These are phyloP conservation scores for Odontarrhena argentea DNA, from an alignment of 345 rosid species.

Conservation along the genomic window DNA sequence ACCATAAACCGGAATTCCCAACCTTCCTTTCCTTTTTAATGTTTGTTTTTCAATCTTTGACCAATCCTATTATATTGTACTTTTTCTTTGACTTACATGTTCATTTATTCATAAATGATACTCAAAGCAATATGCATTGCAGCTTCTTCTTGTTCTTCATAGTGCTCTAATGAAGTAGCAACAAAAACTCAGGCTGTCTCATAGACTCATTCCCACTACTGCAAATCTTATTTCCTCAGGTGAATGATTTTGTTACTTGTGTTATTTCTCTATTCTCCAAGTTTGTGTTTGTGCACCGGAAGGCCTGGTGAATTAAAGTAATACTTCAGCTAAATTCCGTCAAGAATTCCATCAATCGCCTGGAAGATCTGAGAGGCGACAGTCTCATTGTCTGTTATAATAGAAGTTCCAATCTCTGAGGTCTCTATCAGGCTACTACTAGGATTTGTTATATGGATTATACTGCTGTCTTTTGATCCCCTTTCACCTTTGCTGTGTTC, in stretches of 20 bases:
- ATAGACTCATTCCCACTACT: background rate
- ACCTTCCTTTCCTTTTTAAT: background rate
- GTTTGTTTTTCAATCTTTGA: too few species aligned
- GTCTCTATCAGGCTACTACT: conserved; percentile 52
- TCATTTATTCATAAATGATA: background rate
- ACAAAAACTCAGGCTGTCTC: background rate
- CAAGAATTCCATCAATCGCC: conserved; percentile 51
- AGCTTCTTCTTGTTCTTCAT: background rate
- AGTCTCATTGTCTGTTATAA: conserved; percentile 50
- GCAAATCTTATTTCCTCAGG: background rate
- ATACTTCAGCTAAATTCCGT: conserved; percentile 45
- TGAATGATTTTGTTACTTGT: background rate
- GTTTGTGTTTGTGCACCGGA: background rate
- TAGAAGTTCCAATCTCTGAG: conserved; percentile 44
- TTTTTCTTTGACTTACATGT: background rate
- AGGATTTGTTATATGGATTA: conserved; percentile 49
- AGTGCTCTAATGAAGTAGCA: background rate
- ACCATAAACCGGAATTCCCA: background rate
- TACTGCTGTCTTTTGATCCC: conserved; percentile 34
- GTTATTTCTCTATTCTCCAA: too few species aligned
- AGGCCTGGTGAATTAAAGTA: background rate
- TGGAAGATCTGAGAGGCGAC: conserved; percentile 50
- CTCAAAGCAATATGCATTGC: background rate
- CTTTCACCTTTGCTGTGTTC: conserved; percentile 36
- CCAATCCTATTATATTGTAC: too few species aligned